Percentiles rank a stretch among this genome's conserved stretches.
Evolutionary conservation across 129 eudicot species (phyloP).

Genomic region (Tanacetum coccineum): DNA sequence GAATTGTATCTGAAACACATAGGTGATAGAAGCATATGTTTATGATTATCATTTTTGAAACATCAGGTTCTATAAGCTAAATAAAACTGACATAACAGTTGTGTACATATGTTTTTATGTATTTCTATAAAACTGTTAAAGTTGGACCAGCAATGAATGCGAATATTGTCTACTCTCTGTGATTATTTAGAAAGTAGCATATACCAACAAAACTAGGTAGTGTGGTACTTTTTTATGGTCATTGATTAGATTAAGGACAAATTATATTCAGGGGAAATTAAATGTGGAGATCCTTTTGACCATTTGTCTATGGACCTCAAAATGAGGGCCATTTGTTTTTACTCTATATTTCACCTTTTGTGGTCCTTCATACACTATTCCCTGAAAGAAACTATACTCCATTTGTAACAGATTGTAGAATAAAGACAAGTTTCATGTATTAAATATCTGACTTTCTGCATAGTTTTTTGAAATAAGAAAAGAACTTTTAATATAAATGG

Average conservation of each 20-base stretch:
- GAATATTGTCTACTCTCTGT: conserved; percentile 8
- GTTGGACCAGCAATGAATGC: conserved; percentile 35
- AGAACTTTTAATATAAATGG: too few relatives aligned
- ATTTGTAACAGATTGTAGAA: background rate
- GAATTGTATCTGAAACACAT: background rate
- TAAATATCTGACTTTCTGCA: background rate
- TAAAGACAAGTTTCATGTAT: background rate
- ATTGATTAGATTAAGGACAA: conserved; percentile 28
- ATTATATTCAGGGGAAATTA: conserved; percentile 9
- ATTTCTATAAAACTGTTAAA: background rate
- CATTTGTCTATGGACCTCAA: conserved; percentile 28
- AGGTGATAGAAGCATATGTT: background rate
- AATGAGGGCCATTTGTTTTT: conserved; percentile 21
- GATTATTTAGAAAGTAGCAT: conserved; percentile 1
- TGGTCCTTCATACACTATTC: conserved; percentile 9
- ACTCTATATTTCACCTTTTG: conserved; percentile 16
- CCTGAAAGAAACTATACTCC: background rate
- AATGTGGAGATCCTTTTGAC: conserved; percentile 26
- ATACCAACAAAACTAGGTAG: conserved; percentile 26
- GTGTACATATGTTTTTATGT: too few relatives aligned
- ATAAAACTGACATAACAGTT: too few relatives aligned
- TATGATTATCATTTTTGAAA: too few relatives aligned
- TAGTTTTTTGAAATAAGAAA: too few relatives aligned
- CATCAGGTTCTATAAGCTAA: too few relatives aligned
- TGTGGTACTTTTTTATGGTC: conserved; percentile 26